Base-by-base conservation (phyloP, 345 rosid genomes). In the Microthlaspi erraticum region DNA sequence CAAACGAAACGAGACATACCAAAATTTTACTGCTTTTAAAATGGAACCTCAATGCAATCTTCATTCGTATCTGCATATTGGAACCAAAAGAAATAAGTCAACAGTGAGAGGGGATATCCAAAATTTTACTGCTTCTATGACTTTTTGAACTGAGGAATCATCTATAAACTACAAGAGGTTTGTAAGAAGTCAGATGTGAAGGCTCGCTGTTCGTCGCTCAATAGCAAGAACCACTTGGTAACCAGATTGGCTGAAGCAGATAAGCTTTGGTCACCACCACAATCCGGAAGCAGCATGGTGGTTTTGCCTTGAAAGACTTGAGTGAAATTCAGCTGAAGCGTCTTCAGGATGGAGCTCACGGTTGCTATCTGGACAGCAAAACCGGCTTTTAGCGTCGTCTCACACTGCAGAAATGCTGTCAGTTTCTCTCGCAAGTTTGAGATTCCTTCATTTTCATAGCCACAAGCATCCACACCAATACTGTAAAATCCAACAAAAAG, bases 331-430 rank as follows among this genome's bases (percentile, higher is more conserved):
- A 81, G 60, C 14, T 83, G 38, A 20, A 76, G 16, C 68, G 90
- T 86, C 61, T 72, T 68, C 36, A 85, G 75, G 82, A 89, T 76
- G 68, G 96, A 81, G 64, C 68, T 61, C 37, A 80, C 72, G 1
- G 80, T 65, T 4, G 92, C 84, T 49, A 84, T 72, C 77, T 93
- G 96, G 43, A 85, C 74, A 36, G 94, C 78, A 70, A 93, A 79
- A 36, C 83, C 80, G 2, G 81, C 68, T 43, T 46, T 73, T 6
- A 60, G 68, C 8, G 80, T 74, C n/a, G 60, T 64, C 54, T 86
- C 86, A 34, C 54, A 77, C 71, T 18, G 61, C 33, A 93, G 67
- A 66, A 87, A 80, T 38, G 77, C 72, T 16, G 78, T 66, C 53
- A 93, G 69, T 66, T 79, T 77, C 43, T 68, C 74, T 67, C 85